Evolutionary conservation across 495 filamentous ascomycete species (phyloP), one percentile per base, ranked within the genome.

Genomic region (Talaromyces wortmannii): DNA sequence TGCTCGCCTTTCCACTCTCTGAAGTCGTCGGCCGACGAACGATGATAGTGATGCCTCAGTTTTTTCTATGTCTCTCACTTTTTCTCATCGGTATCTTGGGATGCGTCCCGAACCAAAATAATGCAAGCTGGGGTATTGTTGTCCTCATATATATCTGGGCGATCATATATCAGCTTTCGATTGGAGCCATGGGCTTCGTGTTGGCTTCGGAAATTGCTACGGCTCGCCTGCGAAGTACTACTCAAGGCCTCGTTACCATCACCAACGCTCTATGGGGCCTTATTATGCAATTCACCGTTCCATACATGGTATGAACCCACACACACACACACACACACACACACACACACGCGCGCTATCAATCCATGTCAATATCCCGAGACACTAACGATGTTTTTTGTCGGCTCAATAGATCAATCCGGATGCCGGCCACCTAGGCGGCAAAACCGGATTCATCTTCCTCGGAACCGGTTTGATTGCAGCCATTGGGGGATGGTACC

Each of bases 211-310:
- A 63, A 46, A 55, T 59, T 56, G 60, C 60, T 16, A 62, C 60
- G 7, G 42, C 59, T 43, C 53, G 60, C 15, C 55, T 63, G 7
- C 57, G 60, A 23, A 44, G 55, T 50, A 51, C 51, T 6, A 63
- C 60, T n/a, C 60, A 63, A 33, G 57, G 57, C 16, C 57, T 63
- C 1, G 60, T 63, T n/a, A 63, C 60, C n/a, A 63, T 63, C 17
- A 50, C 51, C 8, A 63, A 63, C 18, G 60, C 57, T 6, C 42
- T 50, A 2, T 60, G 57, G 57, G 57, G 57, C 13, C 57, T 63
- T 7, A 55, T 63, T 11, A 63, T 63, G 60, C 57, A 60, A 42
- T 60, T 63, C 33, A 57, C 57, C n/a, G 52, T 63, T 45, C 60
- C 60, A n/a, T 63, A 63, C 36, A 60, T 63, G 57, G 60, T 63